Percentiles rank a stretch among this genome's conserved stretches.
Conservation (phyloP, 2,329 filamentous ascomycete genomes). For the Apiospora aurea region DNA sequence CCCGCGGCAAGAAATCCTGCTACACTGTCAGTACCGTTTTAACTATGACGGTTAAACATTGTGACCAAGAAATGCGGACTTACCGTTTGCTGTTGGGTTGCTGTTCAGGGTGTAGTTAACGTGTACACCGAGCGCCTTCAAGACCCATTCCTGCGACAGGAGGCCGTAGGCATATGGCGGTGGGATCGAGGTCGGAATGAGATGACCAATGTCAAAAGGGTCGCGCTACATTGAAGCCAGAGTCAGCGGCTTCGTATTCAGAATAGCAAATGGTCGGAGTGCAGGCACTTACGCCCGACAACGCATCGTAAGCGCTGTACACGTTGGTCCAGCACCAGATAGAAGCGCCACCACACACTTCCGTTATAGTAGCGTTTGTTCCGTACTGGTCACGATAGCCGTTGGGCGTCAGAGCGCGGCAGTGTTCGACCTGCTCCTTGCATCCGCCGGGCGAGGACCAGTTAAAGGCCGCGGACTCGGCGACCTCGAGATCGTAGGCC, state of each 20-base stretch:
- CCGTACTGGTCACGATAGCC: slow-evolving; percentile 51
- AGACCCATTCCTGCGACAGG: slow-evolving; percentile 44
- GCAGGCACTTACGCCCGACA: slow-evolving; percentile 28
- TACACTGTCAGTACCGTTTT: slow-evolving; percentile 57
- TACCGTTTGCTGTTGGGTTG: slow-evolving; percentile 46
- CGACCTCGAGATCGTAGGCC: slow-evolving; percentile 48
- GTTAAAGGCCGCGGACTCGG: slow-evolving; percentile 4
- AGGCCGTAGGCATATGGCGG: background rate
- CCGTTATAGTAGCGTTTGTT: background rate
- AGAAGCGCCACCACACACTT: slow-evolving; percentile 25
- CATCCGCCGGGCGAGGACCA: slow-evolving; percentile 26
- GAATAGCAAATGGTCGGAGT: background rate
- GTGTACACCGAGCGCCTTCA: slow-evolving; percentile 62
- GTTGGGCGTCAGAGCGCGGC: slow-evolving; percentile 37
- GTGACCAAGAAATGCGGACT: background rate
- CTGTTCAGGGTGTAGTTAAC: slow-evolving; percentile 64
- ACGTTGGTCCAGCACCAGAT: slow-evolving; percentile 26
- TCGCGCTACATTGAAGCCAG: slow-evolving; percentile 45
- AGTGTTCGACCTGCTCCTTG: slow-evolving; percentile 24
- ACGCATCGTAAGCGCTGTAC: slow-evolving; percentile 26
- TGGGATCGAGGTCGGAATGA: slow-evolving; percentile 37
- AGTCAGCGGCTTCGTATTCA: background rate
- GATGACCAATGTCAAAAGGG: slow-evolving; percentile 62
- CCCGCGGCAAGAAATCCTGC: slow-evolving; percentile 44
- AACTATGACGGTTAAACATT: slow-evolving; percentile 28